Evolutionary conservation across 2,329 filamentous ascomycete species (phyloP).

Genomic region (Fusarium hainanense): DNA sequence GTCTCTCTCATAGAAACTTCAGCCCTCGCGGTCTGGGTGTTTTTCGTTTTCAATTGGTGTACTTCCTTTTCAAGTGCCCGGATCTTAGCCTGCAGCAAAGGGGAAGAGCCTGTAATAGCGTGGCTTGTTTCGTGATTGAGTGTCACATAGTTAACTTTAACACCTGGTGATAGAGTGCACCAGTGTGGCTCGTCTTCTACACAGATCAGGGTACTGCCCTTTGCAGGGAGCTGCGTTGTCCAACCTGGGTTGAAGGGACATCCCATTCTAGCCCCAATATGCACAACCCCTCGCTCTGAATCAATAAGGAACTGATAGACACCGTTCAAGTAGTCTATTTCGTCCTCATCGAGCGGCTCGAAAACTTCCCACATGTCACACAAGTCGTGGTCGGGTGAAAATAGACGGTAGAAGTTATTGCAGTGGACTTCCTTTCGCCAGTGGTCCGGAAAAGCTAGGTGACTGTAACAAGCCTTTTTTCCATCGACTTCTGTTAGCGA

Average conservation of each 20-base stretch:
- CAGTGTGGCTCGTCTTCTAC: background rate
- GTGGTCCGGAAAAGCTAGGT: background rate
- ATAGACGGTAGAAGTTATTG: background rate
- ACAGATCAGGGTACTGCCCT: fast-evolving
- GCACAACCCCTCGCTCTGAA: background rate
- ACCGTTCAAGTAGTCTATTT: background rate
- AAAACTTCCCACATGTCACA: background rate
- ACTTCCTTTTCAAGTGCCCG: fast-evolving
- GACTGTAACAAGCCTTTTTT: background rate
- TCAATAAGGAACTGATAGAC: fast-evolving
- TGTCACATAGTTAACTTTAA: fast-evolving
- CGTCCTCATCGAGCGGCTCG: fast-evolving
- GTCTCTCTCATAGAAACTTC: background rate
- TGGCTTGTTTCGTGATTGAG: background rate
- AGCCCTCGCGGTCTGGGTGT: background rate
- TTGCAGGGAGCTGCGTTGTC: background rate
- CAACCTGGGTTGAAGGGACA: background rate
- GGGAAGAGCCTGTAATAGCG: background rate
- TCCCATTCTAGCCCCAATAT: background rate
- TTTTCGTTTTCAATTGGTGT: background rate
- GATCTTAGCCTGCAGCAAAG: fast-evolving
- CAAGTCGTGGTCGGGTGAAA: background rate
- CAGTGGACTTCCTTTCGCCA: background rate
- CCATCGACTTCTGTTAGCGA: fast-evolving
- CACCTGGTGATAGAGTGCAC: background rate